These are phyloP conservation scores for Aaosphaeria arxii DNA, from an alignment of 2,329 filamentous ascomycete species.

Conservation along the genomic window DNA sequence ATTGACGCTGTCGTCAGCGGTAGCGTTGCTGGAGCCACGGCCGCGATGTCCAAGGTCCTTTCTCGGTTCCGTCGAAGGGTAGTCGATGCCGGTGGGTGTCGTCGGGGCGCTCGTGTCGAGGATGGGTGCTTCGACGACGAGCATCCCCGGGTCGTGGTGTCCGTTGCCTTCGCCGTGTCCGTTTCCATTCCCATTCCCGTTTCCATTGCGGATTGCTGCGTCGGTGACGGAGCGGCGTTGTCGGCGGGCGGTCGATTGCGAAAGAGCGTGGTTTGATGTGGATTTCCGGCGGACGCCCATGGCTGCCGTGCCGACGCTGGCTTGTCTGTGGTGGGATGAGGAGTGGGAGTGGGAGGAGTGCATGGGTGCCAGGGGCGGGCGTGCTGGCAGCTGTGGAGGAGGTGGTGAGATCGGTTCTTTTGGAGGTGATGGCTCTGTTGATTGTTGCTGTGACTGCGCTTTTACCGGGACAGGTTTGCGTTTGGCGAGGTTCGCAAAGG, in stretches of 20 bases:
- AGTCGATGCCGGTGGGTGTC: no score
- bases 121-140: conserved; percentile 29
- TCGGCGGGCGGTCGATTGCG: conserved; percentile 15
- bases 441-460: neutral
- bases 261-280: conserved; percentile 7
- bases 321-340: conserved; percentile 21
- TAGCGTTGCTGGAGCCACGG: no score
- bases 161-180: neutral
- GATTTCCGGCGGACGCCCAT: neutral
- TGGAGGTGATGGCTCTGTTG: conserved; percentile 3
- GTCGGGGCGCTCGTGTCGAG: conserved; percentile 10
- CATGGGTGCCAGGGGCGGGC: conserved; percentile 25
- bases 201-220: conserved; percentile 1
- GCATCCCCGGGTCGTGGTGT: conserved; percentile 14
- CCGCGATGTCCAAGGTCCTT: no score
- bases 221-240: conserved; percentile 34
- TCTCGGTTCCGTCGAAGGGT: no score
- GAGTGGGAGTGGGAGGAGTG: neutral
- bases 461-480: conserved; percentile 57
- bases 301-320: neutral
- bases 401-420: neutral
- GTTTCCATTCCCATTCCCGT: conserved; percentile 5
- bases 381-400: conserved; percentile 15
- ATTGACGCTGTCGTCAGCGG: no score
- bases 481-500: conserved; percentile 50